A percentile compares a stretch with the other conserved stretches of the same genome.
These are phyloP conservation scores for Fusarium tupiense DNA, from an alignment of 2,329 filamentous ascomycete genomes.

Conservation along the genomic window DNA sequence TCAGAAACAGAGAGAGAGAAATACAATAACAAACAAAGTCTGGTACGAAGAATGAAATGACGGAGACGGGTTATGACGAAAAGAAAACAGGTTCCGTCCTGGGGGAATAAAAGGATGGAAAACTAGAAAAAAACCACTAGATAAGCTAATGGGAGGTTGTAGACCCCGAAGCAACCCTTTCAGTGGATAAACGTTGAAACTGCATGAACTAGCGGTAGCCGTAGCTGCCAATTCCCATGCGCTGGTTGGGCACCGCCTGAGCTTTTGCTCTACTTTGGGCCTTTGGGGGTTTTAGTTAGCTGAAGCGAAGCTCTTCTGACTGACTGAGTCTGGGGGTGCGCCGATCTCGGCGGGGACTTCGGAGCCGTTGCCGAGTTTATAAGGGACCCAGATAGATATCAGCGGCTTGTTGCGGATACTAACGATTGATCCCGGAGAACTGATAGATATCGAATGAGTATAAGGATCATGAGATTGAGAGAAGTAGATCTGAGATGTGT, in stretches of 20 bases:
- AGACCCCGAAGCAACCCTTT: constrained; percentile 13
- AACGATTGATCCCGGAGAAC: neutral
- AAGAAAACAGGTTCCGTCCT: neutral
- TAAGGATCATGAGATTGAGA: neutral
- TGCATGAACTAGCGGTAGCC: neutral
- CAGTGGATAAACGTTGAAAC: constrained; percentile 9
- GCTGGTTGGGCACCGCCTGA: constrained; percentile 19
- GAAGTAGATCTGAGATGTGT: neutral
- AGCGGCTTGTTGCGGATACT: constrained; percentile 24
- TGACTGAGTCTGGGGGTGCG: neutral
- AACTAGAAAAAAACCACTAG: neutral
- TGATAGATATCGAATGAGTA: neutral
- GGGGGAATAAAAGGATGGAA: neutral
- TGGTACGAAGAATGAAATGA: neutral
- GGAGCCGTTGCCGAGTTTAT: constrained; percentile 18
- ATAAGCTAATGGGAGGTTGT: neutral
- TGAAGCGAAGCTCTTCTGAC: neutral
- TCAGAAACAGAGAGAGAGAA: neutral
- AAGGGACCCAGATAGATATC: neutral
- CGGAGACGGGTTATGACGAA: neutral
- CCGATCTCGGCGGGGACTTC: constrained; percentile 29
- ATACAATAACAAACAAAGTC: neutral
- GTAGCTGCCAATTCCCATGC: constrained; percentile 22
- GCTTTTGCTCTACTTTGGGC: neutral
- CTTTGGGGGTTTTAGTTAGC: neutral